These are phyloP conservation scores for Papiliotrema terrestris DNA, from an alignment of 1,284 basidiomycete species.

Conservation along the genomic window DNA sequence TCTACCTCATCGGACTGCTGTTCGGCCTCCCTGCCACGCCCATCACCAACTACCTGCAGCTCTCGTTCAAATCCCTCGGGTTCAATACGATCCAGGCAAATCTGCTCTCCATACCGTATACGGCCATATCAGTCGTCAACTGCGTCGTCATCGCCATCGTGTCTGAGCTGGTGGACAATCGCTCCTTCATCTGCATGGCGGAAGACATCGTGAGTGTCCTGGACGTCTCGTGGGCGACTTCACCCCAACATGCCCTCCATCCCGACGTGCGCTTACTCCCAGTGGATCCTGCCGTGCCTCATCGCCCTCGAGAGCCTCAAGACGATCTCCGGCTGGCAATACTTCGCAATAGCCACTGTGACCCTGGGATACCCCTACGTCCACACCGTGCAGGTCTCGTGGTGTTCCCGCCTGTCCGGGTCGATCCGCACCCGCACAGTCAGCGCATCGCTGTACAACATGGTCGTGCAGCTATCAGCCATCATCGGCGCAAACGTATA, in stretches of 20 bases:
- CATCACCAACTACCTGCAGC: conserved; percentile 59
- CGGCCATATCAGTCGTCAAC: conserved; percentile 37
- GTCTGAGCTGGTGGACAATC: conserved; percentile 11
- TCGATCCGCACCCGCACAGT: conserved; percentile 24
- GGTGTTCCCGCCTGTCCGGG: conserved; percentile 12
- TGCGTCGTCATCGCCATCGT: conserved; percentile 18
- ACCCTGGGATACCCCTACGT: conserved; percentile 16
- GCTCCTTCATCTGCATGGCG: conserved; percentile 11
- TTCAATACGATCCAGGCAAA: conserved; percentile 62
- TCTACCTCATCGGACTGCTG: conserved; percentile 16
- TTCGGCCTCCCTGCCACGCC: conserved; percentile 51
- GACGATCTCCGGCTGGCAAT: conserved; percentile 2
- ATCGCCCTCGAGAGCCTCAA: conserved; percentile 3
- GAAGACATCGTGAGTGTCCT: neutral
- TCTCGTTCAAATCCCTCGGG: conserved; percentile 60
- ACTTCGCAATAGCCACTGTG: conserved; percentile 19
- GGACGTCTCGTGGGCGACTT: neutral
- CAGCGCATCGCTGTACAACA: conserved; percentile 23
- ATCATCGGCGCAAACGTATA: conserved; percentile 28
- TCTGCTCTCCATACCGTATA: conserved; percentile 56
- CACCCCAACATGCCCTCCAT: too few species aligned
- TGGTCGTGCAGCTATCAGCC: conserved; percentile 18
- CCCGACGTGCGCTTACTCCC: neutral
- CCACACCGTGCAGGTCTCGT: conserved; percentile 13
- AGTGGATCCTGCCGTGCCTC: conserved; percentile 18